Conservation (phyloP, 352 stramenopile genomes). For the Pythium aristosporum region DNA sequence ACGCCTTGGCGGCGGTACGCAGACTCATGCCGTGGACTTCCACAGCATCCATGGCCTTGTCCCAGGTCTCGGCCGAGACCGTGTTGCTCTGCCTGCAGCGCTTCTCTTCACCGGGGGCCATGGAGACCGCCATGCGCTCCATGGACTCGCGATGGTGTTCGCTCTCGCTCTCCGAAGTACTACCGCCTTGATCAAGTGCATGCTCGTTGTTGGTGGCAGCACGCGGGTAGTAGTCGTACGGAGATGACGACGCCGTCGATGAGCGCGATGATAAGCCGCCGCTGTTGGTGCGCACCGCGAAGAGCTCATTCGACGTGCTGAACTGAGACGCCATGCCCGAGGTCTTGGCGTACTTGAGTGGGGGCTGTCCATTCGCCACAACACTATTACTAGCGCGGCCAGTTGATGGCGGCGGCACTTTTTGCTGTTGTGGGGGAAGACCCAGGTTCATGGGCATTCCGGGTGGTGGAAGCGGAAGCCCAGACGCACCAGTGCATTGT, state of each 20-base stretch:
- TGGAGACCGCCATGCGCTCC: slow-evolving; percentile 14
- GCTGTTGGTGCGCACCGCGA: slow-evolving; percentile 10
- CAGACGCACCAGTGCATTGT: slow-evolving; percentile 1
- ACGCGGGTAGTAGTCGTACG: slow-evolving; percentile 20
- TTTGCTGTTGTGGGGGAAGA: background rate
- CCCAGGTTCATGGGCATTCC: background rate
- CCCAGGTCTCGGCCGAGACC: slow-evolving; percentile 59
- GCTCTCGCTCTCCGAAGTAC: slow-evolving; percentile 34
- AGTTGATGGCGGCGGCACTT: background rate
- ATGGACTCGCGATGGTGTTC: slow-evolving; percentile 24
- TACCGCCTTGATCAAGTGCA: slow-evolving; percentile 17
- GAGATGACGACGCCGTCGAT: slow-evolving; percentile 10
- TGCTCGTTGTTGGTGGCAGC: slow-evolving; percentile 22
- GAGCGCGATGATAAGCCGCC: slow-evolving; percentile 7
- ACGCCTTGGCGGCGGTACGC: slow-evolving; percentile 52
- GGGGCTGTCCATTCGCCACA: background rate
- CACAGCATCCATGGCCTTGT: slow-evolving; percentile 66
- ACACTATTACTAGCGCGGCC: background rate
- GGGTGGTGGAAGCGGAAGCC: background rate
- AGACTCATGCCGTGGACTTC: slow-evolving; percentile 71
- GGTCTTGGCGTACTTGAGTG: slow-evolving; percentile 12
- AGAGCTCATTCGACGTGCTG: background rate
- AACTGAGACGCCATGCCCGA: background rate
- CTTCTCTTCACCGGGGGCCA: slow-evolving; percentile 16
- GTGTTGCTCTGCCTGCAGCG: slow-evolving; percentile 52